Base-by-base conservation (phyloP, 345 rosid genomes). In the Eutrema heterophyllum region DNA sequence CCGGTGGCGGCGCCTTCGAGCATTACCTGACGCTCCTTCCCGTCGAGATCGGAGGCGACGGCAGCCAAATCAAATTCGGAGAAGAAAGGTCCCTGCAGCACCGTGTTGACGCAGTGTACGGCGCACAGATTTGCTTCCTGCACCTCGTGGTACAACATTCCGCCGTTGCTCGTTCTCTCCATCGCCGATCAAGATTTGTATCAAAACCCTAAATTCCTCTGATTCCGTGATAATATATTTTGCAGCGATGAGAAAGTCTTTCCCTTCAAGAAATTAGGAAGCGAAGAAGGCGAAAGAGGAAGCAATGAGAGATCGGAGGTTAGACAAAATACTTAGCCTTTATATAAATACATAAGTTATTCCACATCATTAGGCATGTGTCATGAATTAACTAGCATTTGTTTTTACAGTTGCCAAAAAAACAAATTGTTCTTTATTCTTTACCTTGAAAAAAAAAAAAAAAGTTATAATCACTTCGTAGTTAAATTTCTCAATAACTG, bases 41-140 rank as follows among this genome's bases (percentile, higher is more conserved):
- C 67, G 59, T 95, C 99, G 11, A 95, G 97, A 88, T 95, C 96
- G 68, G 97, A 78, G 0, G 99, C 99, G 35, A 95, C 81, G 32
- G 96, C 97, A 52, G 96, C 98, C 79, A 94, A 83, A 85, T 91
- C 97, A 59, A 95, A 74, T 79, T 95, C 97, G 44, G 97, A 89
- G 83, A 92, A 95, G 86, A 95, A 92, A 4, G 99, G 97, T 6
- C 99, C 99, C 54, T 95, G 97, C 68, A 95, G 81, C 48, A 85
- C 97, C 46, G 97, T 87, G 86, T 95, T 95, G 64, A 92, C 97
- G 84, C 99, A 95, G 87, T 95, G 99, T 15, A 95, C 97, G 21
- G 97, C 99, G 84, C 99, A 92, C 2, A 95, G 90, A 86, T 90
- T 92, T 9, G 97, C 83, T 85, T 95, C 99, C 70, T 95, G 97